Evolutionary conservation across 345 rosid species (phyloP), one percentile per base, ranked within the genome.

Genomic region (Viola odorata): DNA sequence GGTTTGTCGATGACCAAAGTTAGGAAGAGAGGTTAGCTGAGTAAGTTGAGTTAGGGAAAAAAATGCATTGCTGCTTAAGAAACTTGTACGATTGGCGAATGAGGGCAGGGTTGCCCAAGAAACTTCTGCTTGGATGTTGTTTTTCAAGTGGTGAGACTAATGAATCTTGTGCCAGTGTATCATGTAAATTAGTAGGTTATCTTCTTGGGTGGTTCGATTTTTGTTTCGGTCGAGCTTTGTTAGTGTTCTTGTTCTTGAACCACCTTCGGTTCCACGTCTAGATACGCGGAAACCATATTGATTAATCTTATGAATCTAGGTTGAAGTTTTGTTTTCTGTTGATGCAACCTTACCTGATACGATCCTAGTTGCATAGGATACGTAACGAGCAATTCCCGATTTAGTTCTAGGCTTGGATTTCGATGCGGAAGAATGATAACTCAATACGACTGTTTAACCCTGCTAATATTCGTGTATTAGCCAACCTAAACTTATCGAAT

Each of bases 161-260:
- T 64, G 75, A 52, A 68, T 57, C 41, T 37, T 49, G 59, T 76
- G 77, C 55, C 45, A 68, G 67, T 55, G 23, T 64, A 48, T 58
- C 66, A 50, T 75, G 85, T 78, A 81, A 54, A 78, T 78, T 76
- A 64, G 58, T 78, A 72, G 81, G 77, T 64, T 66, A 45, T 45
- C 42, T 58, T 68, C 23, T 61, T 53, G 12, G 32, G 55, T 65
- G 53, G 60, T 47, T 55, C 37, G 12, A n/a, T 45, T 32, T 41
- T 14, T 16, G 48, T 16, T 17, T 4, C 36, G 8, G 57, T 53
- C 37, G 37, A 10, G 1, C 13, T 32, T 53, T 53, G 37, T 8
- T 17, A 4, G 8, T 13, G 32, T 57, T 23, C 41, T 49, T 55
- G 1, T 32, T 7, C 36, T 16, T 5, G n/a, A 12, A 37, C 53